Evolutionary conservation across 2,329 filamentous ascomycete genomes (phyloP), one percentile per base, ranked within the genome.

Genomic region (Penicillium verrucosum): DNA sequence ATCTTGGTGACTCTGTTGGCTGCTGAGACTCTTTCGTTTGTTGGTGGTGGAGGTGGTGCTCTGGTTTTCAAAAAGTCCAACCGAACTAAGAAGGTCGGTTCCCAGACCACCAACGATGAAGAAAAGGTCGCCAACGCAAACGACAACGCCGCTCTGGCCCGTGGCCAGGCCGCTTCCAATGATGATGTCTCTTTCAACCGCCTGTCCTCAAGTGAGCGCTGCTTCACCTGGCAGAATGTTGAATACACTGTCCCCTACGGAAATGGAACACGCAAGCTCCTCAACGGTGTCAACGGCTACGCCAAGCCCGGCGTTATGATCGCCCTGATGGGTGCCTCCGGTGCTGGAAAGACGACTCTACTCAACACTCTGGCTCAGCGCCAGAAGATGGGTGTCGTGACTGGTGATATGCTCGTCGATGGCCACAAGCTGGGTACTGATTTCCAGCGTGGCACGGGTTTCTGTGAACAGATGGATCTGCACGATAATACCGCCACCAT

Each of bases 281-380:
- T 90, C 46, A 87, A 89, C 66, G 80, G 85, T 5, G 84, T 94
- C 57, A 87, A 81, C 56, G 90, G 90, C 1, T 93, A 89, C 63
- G 89, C 86, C 1, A 92, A 91, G 67, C 90, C 90, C 1, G 90
- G 90, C 18, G 75, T 88, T 18, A 86, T 95, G 82, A 85, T 90
- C 42, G 90, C 90, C 0, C 77, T 95, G 1, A 90, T 94, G 80
- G 91, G 91, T 52, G 89, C 88, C 1, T 90, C 85, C 4, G 89
- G 89, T 42, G 90, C 91, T 9, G 91, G 90, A 12, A 95, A 95
- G 75, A 92, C 89, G 0, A 94, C 90, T 0, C 77, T 95, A 0
- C 79, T 95, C 18, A 92, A 94, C 71, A 90, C 88, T 0, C 75
- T 89, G 2, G 86, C 89, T 0, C 89, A 92, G 67, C 83, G 90